These are phyloP conservation scores for Phytophthora pluvialis DNA, from an alignment of 352 stramenopile genomes.

Conservation along the genomic window DNA sequence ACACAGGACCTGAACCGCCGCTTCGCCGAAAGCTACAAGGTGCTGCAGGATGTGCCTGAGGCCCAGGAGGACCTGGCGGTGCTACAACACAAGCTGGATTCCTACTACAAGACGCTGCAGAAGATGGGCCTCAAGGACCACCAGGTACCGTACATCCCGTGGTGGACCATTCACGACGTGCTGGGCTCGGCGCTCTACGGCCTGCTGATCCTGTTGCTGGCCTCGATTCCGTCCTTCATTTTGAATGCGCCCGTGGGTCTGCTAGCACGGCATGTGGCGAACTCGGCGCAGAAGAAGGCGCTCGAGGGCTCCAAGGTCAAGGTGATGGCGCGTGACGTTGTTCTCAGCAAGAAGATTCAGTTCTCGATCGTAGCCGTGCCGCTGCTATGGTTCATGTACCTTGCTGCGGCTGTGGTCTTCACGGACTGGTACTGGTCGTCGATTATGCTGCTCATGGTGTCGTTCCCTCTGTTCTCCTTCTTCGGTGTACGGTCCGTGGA, in stretches of 20 bases:
- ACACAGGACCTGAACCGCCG: constrained; percentile 93
- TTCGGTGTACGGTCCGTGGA: constrained; percentile 89
- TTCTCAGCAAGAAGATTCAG: constrained; percentile 94
- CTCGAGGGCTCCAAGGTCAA: constrained; percentile 92
- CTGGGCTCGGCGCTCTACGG: constrained; percentile 89
- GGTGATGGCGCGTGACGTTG: constrained; percentile 88
- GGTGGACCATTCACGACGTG: constrained; percentile 90
- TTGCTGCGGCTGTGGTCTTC: constrained; percentile 78
- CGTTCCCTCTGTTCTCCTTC: constrained; percentile 89
- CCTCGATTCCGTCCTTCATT: constrained; percentile 91
- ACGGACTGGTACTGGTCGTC: constrained; percentile 90
- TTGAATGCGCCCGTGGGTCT: constrained; percentile 92
- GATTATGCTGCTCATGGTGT: constrained; percentile 78
- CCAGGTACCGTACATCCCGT: constrained; percentile 89
- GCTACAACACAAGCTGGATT: constrained; percentile 80
- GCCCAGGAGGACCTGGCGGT: constrained; percentile 61
- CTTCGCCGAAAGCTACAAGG: constrained; percentile 91
- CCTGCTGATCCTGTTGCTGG: constrained; percentile 85
- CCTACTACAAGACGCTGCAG: constrained; percentile 87
- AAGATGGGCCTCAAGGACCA: constrained; percentile 92
- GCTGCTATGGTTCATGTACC: constrained; percentile 88
- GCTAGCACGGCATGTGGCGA: constrained; percentile 80
- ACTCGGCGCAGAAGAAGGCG: constrained; percentile 82
- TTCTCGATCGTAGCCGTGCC: constrained; percentile 93
- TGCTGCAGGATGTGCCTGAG: constrained; percentile 73